These are phyloP conservation scores for Euphorbia peplus DNA, from an alignment of 345 rosid genomes.

Conservation along the genomic window DNA sequence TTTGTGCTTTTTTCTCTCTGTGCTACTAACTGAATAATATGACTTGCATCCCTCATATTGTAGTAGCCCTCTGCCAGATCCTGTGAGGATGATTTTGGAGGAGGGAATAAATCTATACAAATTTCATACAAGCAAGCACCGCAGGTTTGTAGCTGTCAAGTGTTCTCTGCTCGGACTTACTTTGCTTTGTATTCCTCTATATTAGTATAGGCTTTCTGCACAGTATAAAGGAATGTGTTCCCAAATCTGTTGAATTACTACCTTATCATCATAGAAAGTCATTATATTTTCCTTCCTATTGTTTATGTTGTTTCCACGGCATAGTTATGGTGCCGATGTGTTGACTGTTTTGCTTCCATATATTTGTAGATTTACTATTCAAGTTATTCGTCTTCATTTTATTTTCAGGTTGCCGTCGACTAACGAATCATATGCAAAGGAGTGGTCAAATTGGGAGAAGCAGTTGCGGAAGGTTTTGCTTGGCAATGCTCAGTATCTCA, in stretches of 20 bases:
- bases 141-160: slow-evolving; percentile 47
- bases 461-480: slow-evolving; percentile 47
- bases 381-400: slow-evolving; percentile 15
- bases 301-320: not conserved
- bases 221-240: not conserved
- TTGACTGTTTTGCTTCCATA: not conserved
- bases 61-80: slow-evolving; percentile 76
- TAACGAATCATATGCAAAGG: slow-evolving; percentile 65
- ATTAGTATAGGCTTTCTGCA: not conserved
- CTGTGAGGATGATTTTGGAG: slow-evolving; percentile 61
- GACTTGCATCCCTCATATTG: slow-evolving; percentile 15
- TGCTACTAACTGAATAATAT: not conserved
- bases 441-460: slow-evolving; percentile 91
- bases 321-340: slow-evolving; percentile 4
- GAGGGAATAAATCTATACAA: slow-evolving; percentile 80
- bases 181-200: slow-evolving; percentile 3
- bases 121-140: slow-evolving; percentile 67
- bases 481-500: slow-evolving; percentile 54
- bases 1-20: not conserved
- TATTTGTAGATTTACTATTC: not conserved
- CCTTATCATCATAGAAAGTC: not conserved
- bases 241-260: not conserved
- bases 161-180: not conserved
- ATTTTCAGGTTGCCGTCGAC: slow-evolving; percentile 62
- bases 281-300: not conserved